Conservation (phyloP, 108 stramenopile genomes). For the Cyclostephanos invisitatus region DNA sequence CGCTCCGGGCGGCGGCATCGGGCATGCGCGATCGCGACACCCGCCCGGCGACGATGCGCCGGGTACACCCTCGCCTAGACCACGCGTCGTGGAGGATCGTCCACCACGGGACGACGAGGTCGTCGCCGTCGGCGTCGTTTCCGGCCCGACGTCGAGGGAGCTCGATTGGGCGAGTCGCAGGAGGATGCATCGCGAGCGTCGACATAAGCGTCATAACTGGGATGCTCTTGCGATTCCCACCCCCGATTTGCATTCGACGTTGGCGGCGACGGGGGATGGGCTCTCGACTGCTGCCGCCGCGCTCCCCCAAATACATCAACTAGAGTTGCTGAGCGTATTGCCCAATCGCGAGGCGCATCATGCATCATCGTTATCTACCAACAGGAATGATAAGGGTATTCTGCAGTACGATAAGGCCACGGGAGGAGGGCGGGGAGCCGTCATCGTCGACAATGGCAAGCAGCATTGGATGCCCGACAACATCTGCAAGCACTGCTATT, state of each 20-base stretch:
- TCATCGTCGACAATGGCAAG: conserved; percentile 54
- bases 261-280: neutral
- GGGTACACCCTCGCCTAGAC: neutral
- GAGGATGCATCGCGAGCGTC: conserved; percentile 11
- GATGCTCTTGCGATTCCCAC: conserved; percentile 16
- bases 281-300: neutral
- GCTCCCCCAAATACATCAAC: neutral
- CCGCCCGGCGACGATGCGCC: neutral
- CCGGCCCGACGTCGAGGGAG: neutral
- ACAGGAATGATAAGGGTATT: neutral
- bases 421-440: conserved; percentile 28
- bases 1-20: neutral
- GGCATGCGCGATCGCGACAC: neutral
- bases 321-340: neutral
- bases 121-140: neutral
- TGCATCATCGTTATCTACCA: neutral
- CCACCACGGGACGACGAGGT: neutral
- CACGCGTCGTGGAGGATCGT: neutral
- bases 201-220: conserved; percentile 34
- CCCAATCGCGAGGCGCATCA: neutral
- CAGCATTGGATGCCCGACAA: conserved; percentile 95
- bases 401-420: neutral
- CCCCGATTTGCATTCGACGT: neutral
- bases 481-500: conserved; percentile 91
- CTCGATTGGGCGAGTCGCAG: conserved; percentile 24